phyloP scores from a whole-genome alignment of 2,329 filamentous ascomycete genomes.

The Ophiocordyceps sinensis region DNA sequence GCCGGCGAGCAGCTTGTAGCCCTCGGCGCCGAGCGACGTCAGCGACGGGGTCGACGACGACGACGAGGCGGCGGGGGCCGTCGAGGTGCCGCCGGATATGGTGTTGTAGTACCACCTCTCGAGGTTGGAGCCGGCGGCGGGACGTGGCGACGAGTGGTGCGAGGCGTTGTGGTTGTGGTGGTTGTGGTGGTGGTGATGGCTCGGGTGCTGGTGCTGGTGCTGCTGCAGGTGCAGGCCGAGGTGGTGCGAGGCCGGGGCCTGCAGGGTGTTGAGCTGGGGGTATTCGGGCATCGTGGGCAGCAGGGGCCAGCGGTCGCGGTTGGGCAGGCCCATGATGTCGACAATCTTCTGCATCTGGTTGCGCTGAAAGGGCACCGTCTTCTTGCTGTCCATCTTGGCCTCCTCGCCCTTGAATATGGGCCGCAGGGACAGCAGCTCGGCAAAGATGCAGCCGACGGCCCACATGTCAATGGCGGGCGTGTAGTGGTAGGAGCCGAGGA shows the following conservation, averaged over 20 bases:
- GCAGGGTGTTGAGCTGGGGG: constrained; percentile 46
- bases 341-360: constrained; percentile 99
- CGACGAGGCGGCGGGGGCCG: constrained; percentile 20
- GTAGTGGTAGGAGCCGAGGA: constrained; percentile 89
- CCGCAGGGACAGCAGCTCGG: constrained; percentile 74
- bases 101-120: constrained; percentile 71
- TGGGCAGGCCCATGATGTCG: constrained; percentile 85
- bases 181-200: constrained; percentile 15
- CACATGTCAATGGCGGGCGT: constrained; percentile 94
- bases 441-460: constrained; percentile 97
- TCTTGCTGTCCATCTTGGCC: constrained; percentile 97
- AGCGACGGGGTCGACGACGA: constrained; percentile 19
- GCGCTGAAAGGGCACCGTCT: constrained; percentile 90
- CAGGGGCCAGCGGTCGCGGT: constrained; percentile 77
- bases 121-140: constrained; percentile 31
- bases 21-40: constrained; percentile 57
- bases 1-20: constrained; percentile 66
- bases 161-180: constrained; percentile 9
- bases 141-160: constrained; percentile 6
- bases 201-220: constrained; percentile 14
- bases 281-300: constrained; percentile 81
- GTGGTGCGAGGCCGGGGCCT: constrained; percentile 32
- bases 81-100: constrained; percentile 38
- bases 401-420: constrained; percentile 99
- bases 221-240: constrained; percentile 20